phyloP scores from a whole-genome alignment of 768 basidiomycete genomes.

The Lanmaoa rubissima region DNA sequence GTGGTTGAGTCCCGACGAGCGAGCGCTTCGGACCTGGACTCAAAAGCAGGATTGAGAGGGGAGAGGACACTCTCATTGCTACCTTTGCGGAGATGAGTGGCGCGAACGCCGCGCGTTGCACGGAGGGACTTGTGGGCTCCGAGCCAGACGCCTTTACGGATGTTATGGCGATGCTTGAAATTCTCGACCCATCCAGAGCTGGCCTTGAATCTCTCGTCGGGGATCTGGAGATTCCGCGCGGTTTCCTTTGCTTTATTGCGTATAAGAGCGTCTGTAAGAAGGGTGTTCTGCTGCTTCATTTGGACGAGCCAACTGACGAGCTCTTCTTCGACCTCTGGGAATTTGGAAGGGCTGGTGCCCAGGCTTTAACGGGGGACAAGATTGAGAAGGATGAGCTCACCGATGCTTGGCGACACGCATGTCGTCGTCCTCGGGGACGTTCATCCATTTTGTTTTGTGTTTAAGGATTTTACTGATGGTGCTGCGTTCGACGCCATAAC shows the following conservation, averaged over 20 bases:
- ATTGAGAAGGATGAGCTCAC: conserved; percentile 35
- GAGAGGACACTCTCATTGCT: conserved; percentile 35
- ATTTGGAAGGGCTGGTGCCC: conserved; percentile 66
- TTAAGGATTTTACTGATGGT: conserved; percentile 94
- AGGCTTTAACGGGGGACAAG: conserved; percentile 5
- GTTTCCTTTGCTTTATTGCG: conserved; percentile 68
- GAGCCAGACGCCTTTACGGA: conserved; percentile 62
- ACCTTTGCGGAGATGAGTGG: conserved; percentile 37
- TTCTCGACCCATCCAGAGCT: conserved; percentile 91
- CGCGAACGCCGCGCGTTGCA: conserved; percentile 30
- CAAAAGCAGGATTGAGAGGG: conserved; percentile 42
- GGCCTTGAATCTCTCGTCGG: conserved; percentile 83
- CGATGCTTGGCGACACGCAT: conserved; percentile 67
- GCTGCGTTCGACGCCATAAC: conserved; percentile 81
- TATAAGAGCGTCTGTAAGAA: conserved; percentile 64
- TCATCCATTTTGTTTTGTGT: conserved; percentile 79
- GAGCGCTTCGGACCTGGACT: conserved; percentile 31
- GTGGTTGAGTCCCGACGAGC: conserved; percentile 27
- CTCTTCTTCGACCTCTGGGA: conserved; percentile 69
- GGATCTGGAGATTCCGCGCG: conserved; percentile 52
- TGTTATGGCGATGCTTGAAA: conserved; percentile 81
- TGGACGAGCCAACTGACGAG: conserved; percentile 61
- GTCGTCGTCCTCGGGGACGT: conserved; percentile 56
- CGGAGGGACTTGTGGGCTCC: conserved; percentile 38
- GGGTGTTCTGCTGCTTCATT: conserved; percentile 43